Conservation (phyloP, 2,329 filamentous ascomycete species). For the Dothidotthia symphoricarpi region DNA sequence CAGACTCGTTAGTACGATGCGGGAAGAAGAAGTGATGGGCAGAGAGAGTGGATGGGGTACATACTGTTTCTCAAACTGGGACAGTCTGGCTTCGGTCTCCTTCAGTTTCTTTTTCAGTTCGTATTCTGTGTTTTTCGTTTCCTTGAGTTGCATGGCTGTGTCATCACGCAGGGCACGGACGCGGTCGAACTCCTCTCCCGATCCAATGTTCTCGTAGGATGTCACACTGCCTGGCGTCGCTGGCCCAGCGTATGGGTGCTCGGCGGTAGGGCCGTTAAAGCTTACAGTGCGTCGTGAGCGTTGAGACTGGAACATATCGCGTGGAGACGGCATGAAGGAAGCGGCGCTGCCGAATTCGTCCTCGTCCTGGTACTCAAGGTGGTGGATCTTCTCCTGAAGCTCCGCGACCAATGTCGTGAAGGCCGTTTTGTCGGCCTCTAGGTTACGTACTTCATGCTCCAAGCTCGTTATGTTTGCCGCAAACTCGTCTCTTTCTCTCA, state of each 20-base stretch:
- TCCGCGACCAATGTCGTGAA: constrained; percentile 33
- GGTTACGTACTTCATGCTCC: constrained; percentile 28
- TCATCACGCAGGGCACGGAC: constrained; percentile 37
- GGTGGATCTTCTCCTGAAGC: constrained; percentile 31
- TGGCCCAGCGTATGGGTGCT: too few species aligned
- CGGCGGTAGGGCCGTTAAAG: too few species aligned
- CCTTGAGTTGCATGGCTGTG: constrained; percentile 33
- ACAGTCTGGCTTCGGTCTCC: constrained; percentile 33
- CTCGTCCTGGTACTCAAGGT: constrained; percentile 25
- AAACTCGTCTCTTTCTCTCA: constrained; percentile 28
- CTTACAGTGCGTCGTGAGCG: too few species aligned
- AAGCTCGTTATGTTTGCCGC: constrained; percentile 24
- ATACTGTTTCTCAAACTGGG: constrained; percentile 28
- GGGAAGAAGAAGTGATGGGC: constrained; percentile 12
- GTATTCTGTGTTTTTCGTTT: constrained; percentile 29
- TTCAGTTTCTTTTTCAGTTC: constrained; percentile 35
- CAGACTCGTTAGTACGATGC: background rate
- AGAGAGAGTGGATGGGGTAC: background rate
- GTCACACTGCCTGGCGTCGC: constrained; percentile 20
- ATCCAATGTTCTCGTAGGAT: constrained; percentile 21
- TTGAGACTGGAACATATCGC: constrained; percentile 11
- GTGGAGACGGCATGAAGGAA: constrained; percentile 7
- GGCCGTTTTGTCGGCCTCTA: constrained; percentile 33
- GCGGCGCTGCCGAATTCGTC: constrained; percentile 11
- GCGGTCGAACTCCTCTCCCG: constrained; percentile 38